Base-by-base conservation (phyloP, 2,329 filamentous ascomycete genomes). In the Colletotrichum liaoningense region DNA sequence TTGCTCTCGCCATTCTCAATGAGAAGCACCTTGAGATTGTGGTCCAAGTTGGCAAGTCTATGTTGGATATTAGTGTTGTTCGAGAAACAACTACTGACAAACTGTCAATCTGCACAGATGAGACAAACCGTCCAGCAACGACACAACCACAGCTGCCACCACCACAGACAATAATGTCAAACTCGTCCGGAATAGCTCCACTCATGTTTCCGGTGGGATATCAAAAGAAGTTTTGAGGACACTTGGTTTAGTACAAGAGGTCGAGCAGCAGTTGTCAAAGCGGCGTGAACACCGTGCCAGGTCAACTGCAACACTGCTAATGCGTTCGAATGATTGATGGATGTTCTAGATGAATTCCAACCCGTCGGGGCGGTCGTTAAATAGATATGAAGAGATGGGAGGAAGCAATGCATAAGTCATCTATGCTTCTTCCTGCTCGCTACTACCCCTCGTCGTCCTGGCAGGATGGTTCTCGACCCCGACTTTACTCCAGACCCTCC, bases 101-200 rank as follows among this genome's bases (percentile, higher is more conserved):
- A 46, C 11, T 49, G 42, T 49, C 42, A 49, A 6, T 59, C 12
- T 24, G 26, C 22, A 58, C n/a, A n/a, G 33, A 33, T 56, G 67
- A 60, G 42, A 74, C 78, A 74, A 80, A 91, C 88, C 90, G 83
- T 70, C 88, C 88, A 66, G 88, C 88, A 55, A 89, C 86, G n/a
- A 89, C 88, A 79, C 87, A 89, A 38, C 87, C 91, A 74, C 88
- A 90, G 80, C 91, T 93, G 67, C 93, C 93, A 79, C 93, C 93
- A 78, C 93, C 93, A 76, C 91, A 93, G 35, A 95, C 92, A 77
- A 95, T 95, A 77, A 95, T 94, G 80, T 95, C 93, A 79, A 94
- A 93, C 86, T 95, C 93, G 72, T 95, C 93, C 46, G 93, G 93
- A 75, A 95, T 79, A 5, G 69, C 42, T 42, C 71, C 72, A 67